Base-by-base conservation (phyloP, 768 basidiomycete species). In the Pulveroboletus sp. region DNA sequence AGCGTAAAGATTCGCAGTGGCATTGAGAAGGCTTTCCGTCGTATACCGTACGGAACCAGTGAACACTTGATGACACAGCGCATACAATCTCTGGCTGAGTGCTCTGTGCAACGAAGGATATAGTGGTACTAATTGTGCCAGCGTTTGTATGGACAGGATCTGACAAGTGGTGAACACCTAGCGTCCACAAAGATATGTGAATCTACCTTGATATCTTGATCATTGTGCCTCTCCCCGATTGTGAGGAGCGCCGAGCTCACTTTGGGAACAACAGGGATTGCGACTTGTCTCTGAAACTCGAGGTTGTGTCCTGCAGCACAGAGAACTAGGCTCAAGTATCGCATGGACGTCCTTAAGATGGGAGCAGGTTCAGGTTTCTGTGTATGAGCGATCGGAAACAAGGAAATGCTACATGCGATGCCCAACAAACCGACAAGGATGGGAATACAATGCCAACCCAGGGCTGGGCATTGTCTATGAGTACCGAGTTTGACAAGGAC, bases 281-380 rank as follows among this genome's bases (percentile, higher is more conserved):
- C 79, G 4, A 90, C 72, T 66, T 92, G 89, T 61, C 91, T 75
- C 62, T 91, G 87, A 66, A 90, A 92, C 66, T 92, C 90, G 28
- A 82, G 72, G n/a, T 79, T 71, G 62, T 81, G 78, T 21, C 69
- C 69, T 2, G 83, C 80, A 46, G 70, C 71, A 26, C 75, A 77
- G 60, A 90, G 86, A 5, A 93, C 75, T 18, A 75, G 68, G 37
- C 77, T 66, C 42, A 88, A 59, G 15, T 91, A 79, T 39, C 82
- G 75, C n/a, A 88, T 76, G 11, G 81, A 73, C 4, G 81, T 83
- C 63, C 81, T 86, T 35, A 82, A 50, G 9, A 73, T 73, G 26
- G 86, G 81, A 2, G 67, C 17, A 4, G 82, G 71, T 69, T 91
- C 87, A 57, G 77, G 78, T 80, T 81, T 86, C 87, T 88, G 75